phyloP scores from a whole-genome alignment of 2,329 filamentous ascomycete species.

The Pleurostoma richardsiae region DNA sequence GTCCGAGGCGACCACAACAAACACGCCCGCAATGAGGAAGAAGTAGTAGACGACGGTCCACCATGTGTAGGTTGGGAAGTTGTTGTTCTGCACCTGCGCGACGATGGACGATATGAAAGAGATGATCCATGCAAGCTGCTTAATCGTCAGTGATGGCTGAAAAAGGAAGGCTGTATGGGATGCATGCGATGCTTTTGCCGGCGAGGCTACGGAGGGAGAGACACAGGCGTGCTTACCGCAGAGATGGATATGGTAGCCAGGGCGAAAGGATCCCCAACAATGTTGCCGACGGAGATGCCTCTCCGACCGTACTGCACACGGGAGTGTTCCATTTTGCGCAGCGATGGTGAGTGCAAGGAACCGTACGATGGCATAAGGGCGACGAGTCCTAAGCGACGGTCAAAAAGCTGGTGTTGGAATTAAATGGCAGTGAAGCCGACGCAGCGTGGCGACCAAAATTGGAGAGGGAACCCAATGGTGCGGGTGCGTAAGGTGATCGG shows the following conservation, averaged over 20 bases:
- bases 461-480: background rate
- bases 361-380: slow-evolving; percentile 69
- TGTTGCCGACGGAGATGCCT: slow-evolving; percentile 75
- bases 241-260: slow-evolving; percentile 90
- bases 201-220: background rate
- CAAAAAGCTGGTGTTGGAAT: slow-evolving; percentile 12
- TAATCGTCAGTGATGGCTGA: slow-evolving; percentile 10
- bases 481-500: background rate
- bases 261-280: slow-evolving; percentile 93
- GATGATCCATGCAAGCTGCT: slow-evolving; percentile 89
- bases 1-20: slow-evolving; percentile 79
- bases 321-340: slow-evolving; percentile 75
- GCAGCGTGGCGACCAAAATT: background rate
- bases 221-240: slow-evolving; percentile 56
- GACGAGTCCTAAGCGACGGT: background rate
- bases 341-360: slow-evolving; percentile 66
- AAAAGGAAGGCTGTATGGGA: background rate
- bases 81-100: slow-evolving; percentile 46
- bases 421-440: slow-evolving; percentile 5
- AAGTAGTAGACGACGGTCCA: slow-evolving; percentile 86
- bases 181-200: slow-evolving; percentile 1
- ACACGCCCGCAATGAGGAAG: slow-evolving; percentile 74
- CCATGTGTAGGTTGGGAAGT: slow-evolving; percentile 86
- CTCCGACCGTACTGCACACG: slow-evolving; percentile 51
- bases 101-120: slow-evolving; percentile 84